A percentile compares a stretch with the other conserved stretches of the same genome.
Conservation (phyloP, 108 stramenopile species). For the Parietichytrium sp. region DNA sequence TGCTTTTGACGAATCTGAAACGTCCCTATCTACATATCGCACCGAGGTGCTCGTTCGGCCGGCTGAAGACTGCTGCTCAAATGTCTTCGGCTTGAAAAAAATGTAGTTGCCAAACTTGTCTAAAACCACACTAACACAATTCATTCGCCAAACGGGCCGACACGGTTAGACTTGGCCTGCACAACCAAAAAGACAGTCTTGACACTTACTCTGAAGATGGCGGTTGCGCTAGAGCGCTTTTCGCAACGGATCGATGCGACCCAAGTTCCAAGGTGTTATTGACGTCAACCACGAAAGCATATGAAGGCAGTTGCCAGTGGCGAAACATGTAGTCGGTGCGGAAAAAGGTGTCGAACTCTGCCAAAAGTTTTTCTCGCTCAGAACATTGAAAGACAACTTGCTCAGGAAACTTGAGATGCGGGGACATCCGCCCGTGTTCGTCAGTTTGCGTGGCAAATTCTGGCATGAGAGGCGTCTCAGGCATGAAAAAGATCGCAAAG, state of each 20-base stretch:
- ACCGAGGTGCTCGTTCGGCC: neutral
- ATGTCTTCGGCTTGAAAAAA: too few relatives aligned
- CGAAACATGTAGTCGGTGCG: constrained; percentile 22
- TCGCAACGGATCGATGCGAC: too few relatives aligned
- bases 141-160: too few relatives aligned
- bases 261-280: too few relatives aligned
- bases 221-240: too few relatives aligned
- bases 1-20: neutral
- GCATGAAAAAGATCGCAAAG: constrained; percentile 10
- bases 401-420: neutral
- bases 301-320: constrained; percentile 4
- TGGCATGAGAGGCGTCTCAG: neutral
- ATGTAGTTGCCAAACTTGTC: neutral
- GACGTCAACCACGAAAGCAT: constrained; percentile 1
- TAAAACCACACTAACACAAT: neutral
- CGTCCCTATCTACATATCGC: neutral
- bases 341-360: constrained; percentile 18
- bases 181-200: too few relatives aligned
- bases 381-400: neutral
- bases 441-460: neutral
- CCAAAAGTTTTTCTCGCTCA: neutral
- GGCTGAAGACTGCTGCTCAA: too few relatives aligned
- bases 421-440: neutral
- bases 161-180: too few relatives aligned
- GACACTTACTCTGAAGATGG: too few relatives aligned